Evolutionary conservation across 768 basidiomycete species (phyloP), one percentile per base, ranked within the genome.

Genomic region (Serpula lacrymans): DNA sequence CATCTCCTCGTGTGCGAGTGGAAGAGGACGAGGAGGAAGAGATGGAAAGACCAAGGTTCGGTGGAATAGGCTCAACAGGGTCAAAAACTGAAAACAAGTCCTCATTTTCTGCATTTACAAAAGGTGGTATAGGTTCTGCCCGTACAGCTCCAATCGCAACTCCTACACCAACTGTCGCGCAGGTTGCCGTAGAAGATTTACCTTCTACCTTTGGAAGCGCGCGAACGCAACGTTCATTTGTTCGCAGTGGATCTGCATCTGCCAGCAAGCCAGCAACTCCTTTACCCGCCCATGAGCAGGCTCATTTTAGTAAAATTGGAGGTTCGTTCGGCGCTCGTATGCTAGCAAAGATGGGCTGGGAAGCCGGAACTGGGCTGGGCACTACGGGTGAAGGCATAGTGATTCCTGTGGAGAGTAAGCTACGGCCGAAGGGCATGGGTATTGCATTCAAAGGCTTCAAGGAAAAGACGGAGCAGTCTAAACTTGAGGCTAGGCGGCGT

Each of bases 341-440:
- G 78, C 77, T 99, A 17, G 78, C 78, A 22, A 98, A 94, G 69
- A 93, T 94, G 85, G 96, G 96, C 6, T 99, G 96, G 95, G 71
- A 82, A 55, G 68, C 83, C 0, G 95, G 84, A 3, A 72, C 72
- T 3, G 92, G 93, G 50, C 72, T 95, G 7, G 92, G 92, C 46
- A 61, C 73, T 1, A 64, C 66, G 2, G 84, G 84, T 1, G 80
- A 84, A 50, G 92, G 92, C 51, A 94, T 94, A 36, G 78, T 90
- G n/a, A 80, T 81, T 4, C 92, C 92, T 0, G 72, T 96, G 11
- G 90, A 94, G 58, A 80, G 77, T 53, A 93, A 90, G 57, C 50
- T 92, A 39, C 79, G 92, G 5, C 88, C 87, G 6, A 84, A 84
- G 63, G 83, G 82, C 48, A 84, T 83, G 74, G 92, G 92, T 68